Evolutionary conservation across 192 early-diverging fungal species (phyloP).

Genomic region (Coemansia sp.): DNA sequence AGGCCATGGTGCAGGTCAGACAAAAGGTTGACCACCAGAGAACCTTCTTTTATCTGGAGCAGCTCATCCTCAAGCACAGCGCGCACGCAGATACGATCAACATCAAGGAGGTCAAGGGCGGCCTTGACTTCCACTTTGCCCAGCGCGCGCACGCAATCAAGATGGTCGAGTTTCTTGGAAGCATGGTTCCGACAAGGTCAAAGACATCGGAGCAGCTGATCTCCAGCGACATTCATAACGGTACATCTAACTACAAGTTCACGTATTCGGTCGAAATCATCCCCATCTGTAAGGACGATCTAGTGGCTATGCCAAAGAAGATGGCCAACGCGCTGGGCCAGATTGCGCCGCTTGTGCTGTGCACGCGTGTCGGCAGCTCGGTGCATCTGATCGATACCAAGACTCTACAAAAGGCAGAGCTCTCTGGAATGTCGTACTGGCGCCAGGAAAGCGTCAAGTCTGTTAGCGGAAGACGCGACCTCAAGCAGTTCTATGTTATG

Average conservation of each 20-base stretch:
- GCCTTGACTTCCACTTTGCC: slow-evolving; percentile 95
- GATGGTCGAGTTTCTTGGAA: slow-evolving; percentile 91
- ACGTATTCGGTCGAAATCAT: slow-evolving; percentile 94
- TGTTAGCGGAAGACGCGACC: slow-evolving; percentile 72
- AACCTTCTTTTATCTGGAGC: slow-evolving; percentile 97
- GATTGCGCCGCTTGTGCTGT: slow-evolving; percentile 80
- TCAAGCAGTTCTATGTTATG: slow-evolving; percentile 93
- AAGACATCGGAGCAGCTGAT: slow-evolving; percentile 95
- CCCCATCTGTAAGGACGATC: slow-evolving; percentile 96
- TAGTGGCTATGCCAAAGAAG: slow-evolving; percentile 83
- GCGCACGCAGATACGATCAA: slow-evolving; percentile 97
- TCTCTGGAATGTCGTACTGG: slow-evolving; percentile 80
- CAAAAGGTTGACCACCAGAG: slow-evolving; percentile 98
- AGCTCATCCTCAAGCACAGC: slow-evolving; percentile 97
- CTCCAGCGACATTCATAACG: slow-evolving; percentile 90
- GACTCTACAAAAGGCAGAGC: slow-evolving; percentile 72
- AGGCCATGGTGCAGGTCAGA: slow-evolving; percentile 94
- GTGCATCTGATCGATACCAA: slow-evolving; percentile 86
- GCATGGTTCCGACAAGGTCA: slow-evolving; percentile 81
- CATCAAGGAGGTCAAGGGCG: slow-evolving; percentile 95
- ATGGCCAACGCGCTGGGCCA: slow-evolving; percentile 81
- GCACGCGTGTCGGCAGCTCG: slow-evolving; percentile 83
- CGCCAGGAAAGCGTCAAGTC: slow-evolving; percentile 70
- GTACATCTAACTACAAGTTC: slow-evolving; percentile 94
- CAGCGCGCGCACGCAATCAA: slow-evolving; percentile 87